phyloP scores from a whole-genome alignment of 176 grass and related monocot genomes.

The Cymbopogon citratus region DNA sequence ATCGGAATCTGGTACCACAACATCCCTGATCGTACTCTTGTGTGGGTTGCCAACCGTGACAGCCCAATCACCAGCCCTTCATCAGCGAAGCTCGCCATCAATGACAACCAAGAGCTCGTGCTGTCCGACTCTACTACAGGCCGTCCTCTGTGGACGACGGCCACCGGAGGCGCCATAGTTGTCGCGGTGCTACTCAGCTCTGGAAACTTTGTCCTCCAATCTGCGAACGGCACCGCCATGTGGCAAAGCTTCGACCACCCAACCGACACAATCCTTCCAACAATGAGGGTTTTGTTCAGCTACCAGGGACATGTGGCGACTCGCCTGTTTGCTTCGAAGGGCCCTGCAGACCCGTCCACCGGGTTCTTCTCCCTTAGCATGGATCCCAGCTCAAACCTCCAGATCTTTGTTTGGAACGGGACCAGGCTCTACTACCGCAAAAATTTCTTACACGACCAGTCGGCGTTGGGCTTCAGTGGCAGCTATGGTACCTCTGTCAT shows the following conservation, averaged over 20 bases:
- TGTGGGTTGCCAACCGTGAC: constrained; percentile 42
- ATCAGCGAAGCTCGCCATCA: neutral
- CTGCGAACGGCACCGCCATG: neutral
- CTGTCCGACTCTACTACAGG: neutral
- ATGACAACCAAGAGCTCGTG: neutral
- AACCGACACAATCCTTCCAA: constrained; percentile 25
- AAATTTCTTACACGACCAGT: neutral
- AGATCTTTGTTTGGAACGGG: neutral
- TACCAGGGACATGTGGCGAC: neutral
- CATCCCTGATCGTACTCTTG: neutral
- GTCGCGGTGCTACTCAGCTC: neutral
- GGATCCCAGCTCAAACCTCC: neutral
- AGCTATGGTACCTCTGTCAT: neutral
- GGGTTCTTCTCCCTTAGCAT: neutral
- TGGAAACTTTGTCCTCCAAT: constrained; percentile 26
- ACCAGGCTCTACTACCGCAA: neutral
- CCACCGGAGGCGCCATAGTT: neutral
- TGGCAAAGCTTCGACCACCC: constrained; percentile 51
- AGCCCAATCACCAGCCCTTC: constrained; percentile 1
- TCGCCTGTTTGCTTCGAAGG: constrained; percentile 13
- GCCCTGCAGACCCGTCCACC: constrained; percentile 12
- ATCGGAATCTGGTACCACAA: constrained; percentile 33
- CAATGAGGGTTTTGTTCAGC: neutral
- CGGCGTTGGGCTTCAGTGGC: neutral
- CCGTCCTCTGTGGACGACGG: constrained; percentile 12